These are phyloP conservation scores for Firmiana major DNA, from an alignment of 345 rosid genomes.

Conservation along the genomic window DNA sequence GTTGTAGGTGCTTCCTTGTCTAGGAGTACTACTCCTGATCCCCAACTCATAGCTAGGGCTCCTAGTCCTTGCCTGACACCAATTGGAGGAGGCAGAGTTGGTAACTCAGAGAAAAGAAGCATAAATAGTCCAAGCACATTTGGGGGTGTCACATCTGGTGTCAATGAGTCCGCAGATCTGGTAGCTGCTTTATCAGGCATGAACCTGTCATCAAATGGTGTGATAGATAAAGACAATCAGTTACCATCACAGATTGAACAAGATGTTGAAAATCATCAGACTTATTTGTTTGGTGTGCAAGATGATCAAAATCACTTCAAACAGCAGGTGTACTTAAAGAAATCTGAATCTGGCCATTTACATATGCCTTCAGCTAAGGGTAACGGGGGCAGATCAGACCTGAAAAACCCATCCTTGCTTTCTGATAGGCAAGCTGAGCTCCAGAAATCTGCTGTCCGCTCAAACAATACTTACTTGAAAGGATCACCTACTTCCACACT, in stretches of 20 bases:
- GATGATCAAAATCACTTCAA: slow-evolving; percentile 16
- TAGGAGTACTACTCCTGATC: slow-evolving; percentile 85
- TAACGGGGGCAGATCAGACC: slow-evolving; percentile 37
- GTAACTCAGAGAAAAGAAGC: slow-evolving; percentile 58
- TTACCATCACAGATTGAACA: slow-evolving; percentile 10
- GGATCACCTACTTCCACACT: slow-evolving; percentile 59
- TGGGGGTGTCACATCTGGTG: slow-evolving; percentile 47
- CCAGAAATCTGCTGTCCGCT: slow-evolving; percentile 37
- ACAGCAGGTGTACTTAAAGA: slow-evolving; percentile 12
- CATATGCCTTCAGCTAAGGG: slow-evolving; percentile 25
- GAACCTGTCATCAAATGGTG: slow-evolving; percentile 50
- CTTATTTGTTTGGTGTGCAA: slow-evolving; percentile 9
- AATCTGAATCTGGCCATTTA: slow-evolving; percentile 20
- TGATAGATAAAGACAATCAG: slow-evolving; percentile 31
- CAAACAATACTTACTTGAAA: slow-evolving; percentile 46
- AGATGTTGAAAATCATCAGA: slow-evolving; percentile 12
- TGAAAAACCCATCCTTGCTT: slow-evolving; percentile 30
- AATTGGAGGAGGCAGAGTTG: slow-evolving; percentile 70
- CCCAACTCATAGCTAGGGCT: slow-evolving; percentile 64
- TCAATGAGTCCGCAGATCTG: slow-evolving; percentile 55
- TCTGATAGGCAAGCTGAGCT: slow-evolving; percentile 45
- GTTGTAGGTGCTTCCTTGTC: slow-evolving; percentile 77
- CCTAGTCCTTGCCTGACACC: slow-evolving; percentile 91
- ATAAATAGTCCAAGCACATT: slow-evolving; percentile 45
- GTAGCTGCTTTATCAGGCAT: slow-evolving; percentile 63